A percentile compares a stretch with the other conserved stretches of the same genome.
Conservation (phyloP, 306 rosid species). For the Inga leiocalycina region DNA sequence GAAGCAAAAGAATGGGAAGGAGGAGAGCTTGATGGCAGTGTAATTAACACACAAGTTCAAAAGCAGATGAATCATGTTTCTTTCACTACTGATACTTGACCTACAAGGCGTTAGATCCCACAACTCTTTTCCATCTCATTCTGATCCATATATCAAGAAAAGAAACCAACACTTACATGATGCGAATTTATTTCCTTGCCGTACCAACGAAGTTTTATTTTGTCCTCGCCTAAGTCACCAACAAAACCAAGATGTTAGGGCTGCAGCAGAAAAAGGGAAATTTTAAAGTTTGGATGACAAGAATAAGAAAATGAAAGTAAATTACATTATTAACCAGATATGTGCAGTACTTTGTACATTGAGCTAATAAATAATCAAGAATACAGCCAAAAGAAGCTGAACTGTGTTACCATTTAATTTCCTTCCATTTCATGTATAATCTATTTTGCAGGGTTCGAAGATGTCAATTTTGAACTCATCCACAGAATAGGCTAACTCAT, state of each 20-base stretch:
- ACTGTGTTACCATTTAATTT: no score
- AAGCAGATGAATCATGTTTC: background rate
- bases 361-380: background rate
- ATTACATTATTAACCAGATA: background rate
- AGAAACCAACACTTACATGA: slow-evolving; percentile 53
- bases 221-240: slow-evolving; percentile 82
- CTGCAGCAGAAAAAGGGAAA: slow-evolving; percentile 49
- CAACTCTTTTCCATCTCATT: slow-evolving; percentile 3
- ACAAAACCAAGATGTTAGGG: slow-evolving; percentile 87
- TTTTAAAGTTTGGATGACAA: background rate
- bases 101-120: background rate
- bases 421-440: no score
- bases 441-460: no score
- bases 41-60: background rate
- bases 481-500: no score
- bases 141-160: background rate
- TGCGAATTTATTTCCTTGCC: slow-evolving; percentile 82
- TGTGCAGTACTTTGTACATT: slow-evolving; percentile 4
- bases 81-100: slow-evolving; percentile 8
- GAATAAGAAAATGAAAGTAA: background rate
- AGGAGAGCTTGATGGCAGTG: no score
- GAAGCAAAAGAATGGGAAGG: background rate
- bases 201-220: slow-evolving; percentile 78
- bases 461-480: no score
- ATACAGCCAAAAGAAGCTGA: background rate